Percentiles rank a stretch among this genome's conserved stretches.
Evolutionary conservation across 1,284 basidiomycete species (phyloP).

Genomic region (Rhodotorula sp.): DNA sequence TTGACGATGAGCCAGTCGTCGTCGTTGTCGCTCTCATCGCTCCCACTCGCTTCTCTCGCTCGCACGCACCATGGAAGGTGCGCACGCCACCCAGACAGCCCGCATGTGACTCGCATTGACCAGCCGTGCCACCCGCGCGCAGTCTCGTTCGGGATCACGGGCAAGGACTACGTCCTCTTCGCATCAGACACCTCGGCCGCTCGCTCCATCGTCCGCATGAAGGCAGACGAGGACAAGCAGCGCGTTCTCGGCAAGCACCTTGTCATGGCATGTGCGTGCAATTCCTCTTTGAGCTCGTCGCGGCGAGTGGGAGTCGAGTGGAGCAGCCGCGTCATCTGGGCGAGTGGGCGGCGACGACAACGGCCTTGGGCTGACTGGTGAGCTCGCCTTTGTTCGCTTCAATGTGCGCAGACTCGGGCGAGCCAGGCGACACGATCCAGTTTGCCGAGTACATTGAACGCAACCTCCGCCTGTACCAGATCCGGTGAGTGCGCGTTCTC

Average conservation of each 20-base stretch:
- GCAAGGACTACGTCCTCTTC: slow-evolving; percentile 86
- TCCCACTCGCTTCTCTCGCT: background rate
- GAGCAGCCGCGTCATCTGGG: slow-evolving; percentile 5
- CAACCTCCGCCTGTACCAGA: slow-evolving; percentile 93
- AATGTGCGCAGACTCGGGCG: slow-evolving; percentile 25
- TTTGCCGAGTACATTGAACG: slow-evolving; percentile 96
- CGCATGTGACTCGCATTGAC: background rate
- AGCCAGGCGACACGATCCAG: slow-evolving; percentile 86
- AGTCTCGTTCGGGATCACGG: slow-evolving; percentile 56
- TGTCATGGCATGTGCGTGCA: slow-evolving; percentile 81
- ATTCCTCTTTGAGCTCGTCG: background rate
- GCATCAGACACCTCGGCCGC: slow-evolving; percentile 87
- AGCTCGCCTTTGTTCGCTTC: background rate
- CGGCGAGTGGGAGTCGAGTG: background rate
- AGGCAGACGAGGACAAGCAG: slow-evolving; percentile 95
- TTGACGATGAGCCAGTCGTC: no score
- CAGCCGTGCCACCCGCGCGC: background rate
- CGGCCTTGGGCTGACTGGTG: background rate
- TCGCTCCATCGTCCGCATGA: slow-evolving; percentile 95
- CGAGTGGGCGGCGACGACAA: background rate
- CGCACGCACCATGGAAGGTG: slow-evolving; percentile 22
- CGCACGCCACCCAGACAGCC: background rate
- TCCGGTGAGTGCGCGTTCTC: slow-evolving; percentile 58
- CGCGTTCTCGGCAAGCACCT: slow-evolving; percentile 86
- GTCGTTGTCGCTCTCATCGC: background rate